phyloP scores from a whole-genome alignment of 2,329 filamentous ascomycete genomes.

The Cercospora zeina region DNA sequence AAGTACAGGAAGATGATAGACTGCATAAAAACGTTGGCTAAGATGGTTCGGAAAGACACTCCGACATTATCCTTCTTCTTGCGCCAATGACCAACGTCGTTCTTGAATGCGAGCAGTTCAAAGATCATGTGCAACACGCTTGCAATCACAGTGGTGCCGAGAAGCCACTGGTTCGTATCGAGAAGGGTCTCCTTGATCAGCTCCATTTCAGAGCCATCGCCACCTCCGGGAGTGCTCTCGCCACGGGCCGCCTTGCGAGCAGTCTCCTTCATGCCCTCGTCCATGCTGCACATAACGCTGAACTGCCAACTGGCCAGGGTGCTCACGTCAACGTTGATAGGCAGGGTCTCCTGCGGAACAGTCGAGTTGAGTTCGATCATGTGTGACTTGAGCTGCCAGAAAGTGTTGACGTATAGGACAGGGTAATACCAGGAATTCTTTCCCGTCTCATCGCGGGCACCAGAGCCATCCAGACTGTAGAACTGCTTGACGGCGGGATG shows the following conservation, averaged over 20 bases:
- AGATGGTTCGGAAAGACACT: conserved; percentile 90
- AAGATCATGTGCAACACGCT: conserved; percentile 91
- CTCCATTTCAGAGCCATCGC: conserved; percentile 91
- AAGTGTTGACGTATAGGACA: conserved; percentile 88
- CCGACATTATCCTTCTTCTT: conserved; percentile 99
- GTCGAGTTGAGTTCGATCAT: conserved; percentile 93
- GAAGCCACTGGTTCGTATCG: conserved; percentile 88
- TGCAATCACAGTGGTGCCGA: conserved; percentile 80
- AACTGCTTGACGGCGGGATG: conserved; percentile 76
- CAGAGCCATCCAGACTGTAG: conserved; percentile 74
- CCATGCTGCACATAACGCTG: conserved; percentile 76
- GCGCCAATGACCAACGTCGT: conserved; percentile 94
- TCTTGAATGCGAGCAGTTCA: conserved; percentile 94
- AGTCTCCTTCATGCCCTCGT: conserved; percentile 82
- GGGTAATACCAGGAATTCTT: conserved; percentile 94
- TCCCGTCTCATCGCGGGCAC: conserved; percentile 78
- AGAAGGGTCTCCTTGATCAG: conserved; percentile 95
- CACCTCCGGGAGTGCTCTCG: conserved; percentile 68
- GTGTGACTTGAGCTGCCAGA: conserved; percentile 91
- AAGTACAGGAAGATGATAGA: conserved; percentile 92
- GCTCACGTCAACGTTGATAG: conserved; percentile 78
- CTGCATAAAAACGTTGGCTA: conserved; percentile 98
- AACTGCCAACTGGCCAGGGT: conserved; percentile 89
- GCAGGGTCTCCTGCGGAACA: conserved; percentile 79
- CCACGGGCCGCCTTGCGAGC: conserved; percentile 76